Percentiles rank a stretch among this genome's conserved stretches.
These are phyloP conservation scores for Pichia kudriavzevii DNA, from an alignment of 1,139 yeast species.

Conservation along the genomic window DNA sequence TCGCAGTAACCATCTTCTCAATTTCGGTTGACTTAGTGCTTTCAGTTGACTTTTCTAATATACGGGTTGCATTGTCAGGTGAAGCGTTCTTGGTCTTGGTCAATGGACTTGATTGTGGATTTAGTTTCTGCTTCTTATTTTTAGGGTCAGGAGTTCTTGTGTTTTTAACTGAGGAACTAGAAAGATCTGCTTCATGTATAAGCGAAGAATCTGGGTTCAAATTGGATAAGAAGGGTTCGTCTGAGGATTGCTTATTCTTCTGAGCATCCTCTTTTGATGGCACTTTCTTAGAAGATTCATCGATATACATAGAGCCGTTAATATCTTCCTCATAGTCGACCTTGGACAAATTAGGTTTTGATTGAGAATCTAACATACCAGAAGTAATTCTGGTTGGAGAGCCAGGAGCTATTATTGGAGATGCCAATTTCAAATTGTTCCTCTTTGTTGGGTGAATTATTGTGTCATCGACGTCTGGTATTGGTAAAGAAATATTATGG, in stretches of 20 bases:
- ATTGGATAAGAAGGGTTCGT: slow-evolving; percentile 1
- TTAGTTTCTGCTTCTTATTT: slow-evolving; percentile 2
- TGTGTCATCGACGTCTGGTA: slow-evolving; percentile 20
- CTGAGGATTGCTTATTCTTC: slow-evolving; percentile 6
- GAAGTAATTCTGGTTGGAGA: slow-evolving; percentile 49
- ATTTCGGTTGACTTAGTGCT: no score
- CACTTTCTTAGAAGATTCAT: slow-evolving; percentile 16
- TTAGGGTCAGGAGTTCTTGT: not conserved
- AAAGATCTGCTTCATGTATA: slow-evolving; percentile 7
- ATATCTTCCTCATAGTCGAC: slow-evolving; percentile 17
- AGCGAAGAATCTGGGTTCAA: slow-evolving; percentile 7
- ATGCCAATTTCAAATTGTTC: slow-evolving; percentile 19
- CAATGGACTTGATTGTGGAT: slow-evolving; percentile 1
- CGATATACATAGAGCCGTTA: slow-evolving; percentile 8
- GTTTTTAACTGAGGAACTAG: slow-evolving; percentile 8
- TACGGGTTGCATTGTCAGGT: not conserved
- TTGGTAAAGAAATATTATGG: slow-evolving; percentile 18
- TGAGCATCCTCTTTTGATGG: slow-evolving; percentile 23
- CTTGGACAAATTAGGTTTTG: slow-evolving; percentile 29
- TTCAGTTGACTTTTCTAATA: no score
- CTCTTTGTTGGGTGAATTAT: slow-evolving; percentile 25
- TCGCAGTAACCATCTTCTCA: no score
- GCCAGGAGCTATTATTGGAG: slow-evolving; percentile 30
- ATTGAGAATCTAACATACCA: slow-evolving; percentile 45
- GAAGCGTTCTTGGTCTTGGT: not conserved